Evolutionary conservation across 108 stramenopile genomes (phyloP), one percentile per base, ranked within the genome.

Genomic region (Cyclotella cryptica): DNA sequence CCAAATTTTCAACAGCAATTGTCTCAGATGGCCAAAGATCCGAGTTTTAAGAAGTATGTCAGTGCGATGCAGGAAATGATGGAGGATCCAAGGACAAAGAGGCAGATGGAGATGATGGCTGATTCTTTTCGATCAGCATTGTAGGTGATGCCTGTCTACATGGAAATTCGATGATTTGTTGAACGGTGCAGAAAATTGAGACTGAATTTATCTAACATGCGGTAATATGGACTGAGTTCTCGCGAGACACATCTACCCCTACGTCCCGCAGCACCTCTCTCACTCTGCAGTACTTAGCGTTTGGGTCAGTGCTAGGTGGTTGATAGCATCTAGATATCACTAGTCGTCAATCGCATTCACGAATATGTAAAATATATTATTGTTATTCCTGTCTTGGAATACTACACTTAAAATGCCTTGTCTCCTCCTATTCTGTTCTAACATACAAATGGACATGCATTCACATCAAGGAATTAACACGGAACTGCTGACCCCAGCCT

Each of bases 61-160:
- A 80, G 74, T 53, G 88, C 91, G 65, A 91, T 92, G 90, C 88
- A 93, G 77, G 90, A 92, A 44, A 96, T 93, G 92, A 87, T 93
- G 86, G 82, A 90, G 53, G 92, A 96, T 77, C 95, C 95, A 5
- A 69, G 67, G 52, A 91, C 88, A 62, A 92, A 88, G 86, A 84
- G 74, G 65, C 72, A 90, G 72, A 88, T 96, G 80, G 93, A 96
- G 55, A 69, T 70, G 29, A 81, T 91, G 66, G 81, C 82, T 14
- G 83, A 86, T 22, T 75, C 80, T 9, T 85, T 95, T 57, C 66
- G 83, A 75, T 78, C 87, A 1, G 79, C 82, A 17, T 53, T 92
- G 75, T 92, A 92, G 49, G 6, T 39, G 24, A 45, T 6, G 17
- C 1, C 45, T 66, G 12, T 26, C 3, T 17, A n/a, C 9, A 3